Evolutionary conservation across 2,329 filamentous ascomycete genomes (phyloP).

Genomic region (Purpureocillium lavendulum): DNA sequence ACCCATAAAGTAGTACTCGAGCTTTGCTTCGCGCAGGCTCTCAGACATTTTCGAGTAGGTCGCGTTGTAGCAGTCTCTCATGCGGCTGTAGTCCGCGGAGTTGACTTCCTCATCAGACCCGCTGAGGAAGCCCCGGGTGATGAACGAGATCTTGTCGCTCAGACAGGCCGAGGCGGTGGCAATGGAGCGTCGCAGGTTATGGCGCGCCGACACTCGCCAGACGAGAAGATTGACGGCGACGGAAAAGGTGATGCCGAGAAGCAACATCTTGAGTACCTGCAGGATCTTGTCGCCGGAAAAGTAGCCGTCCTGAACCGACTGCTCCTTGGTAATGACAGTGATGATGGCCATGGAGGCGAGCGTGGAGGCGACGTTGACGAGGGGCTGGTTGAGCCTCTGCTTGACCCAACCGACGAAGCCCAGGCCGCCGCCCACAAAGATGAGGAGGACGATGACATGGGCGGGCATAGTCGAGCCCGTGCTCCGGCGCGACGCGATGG

Average conservation of each 20-base stretch:
- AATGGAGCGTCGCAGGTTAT: constrained; percentile 64
- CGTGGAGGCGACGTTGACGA: constrained; percentile 80
- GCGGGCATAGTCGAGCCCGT: constrained; percentile 61
- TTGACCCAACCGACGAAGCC: constrained; percentile 87
- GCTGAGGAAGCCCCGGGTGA: constrained; percentile 75
- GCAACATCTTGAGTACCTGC: constrained; percentile 74
- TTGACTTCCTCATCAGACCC: constrained; percentile 73
- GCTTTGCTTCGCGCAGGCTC: constrained; percentile 75
- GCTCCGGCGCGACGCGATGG: constrained; percentile 65
- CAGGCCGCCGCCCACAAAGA: constrained; percentile 80
- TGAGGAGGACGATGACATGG: constrained; percentile 67
- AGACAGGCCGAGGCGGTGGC: constrained; percentile 64
- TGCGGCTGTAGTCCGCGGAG: constrained; percentile 54
- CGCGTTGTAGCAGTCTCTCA: constrained; percentile 55
- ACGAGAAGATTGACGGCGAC: constrained; percentile 69
- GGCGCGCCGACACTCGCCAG: constrained; percentile 70
- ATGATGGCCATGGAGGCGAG: constrained; percentile 84
- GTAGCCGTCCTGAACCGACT: constrained; percentile 71
- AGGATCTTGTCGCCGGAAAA: constrained; percentile 76
- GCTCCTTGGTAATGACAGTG: constrained; percentile 84
- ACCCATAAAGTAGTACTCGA: constrained; percentile 78
- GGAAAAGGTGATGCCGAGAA: constrained; percentile 67
- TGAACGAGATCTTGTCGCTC: constrained; percentile 72
- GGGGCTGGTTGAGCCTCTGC: constrained; percentile 65
- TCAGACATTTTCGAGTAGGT: constrained; percentile 65